Conservation (phyloP, 768 basidiomycete species). For the Tricholoma saponaceum region DNA sequence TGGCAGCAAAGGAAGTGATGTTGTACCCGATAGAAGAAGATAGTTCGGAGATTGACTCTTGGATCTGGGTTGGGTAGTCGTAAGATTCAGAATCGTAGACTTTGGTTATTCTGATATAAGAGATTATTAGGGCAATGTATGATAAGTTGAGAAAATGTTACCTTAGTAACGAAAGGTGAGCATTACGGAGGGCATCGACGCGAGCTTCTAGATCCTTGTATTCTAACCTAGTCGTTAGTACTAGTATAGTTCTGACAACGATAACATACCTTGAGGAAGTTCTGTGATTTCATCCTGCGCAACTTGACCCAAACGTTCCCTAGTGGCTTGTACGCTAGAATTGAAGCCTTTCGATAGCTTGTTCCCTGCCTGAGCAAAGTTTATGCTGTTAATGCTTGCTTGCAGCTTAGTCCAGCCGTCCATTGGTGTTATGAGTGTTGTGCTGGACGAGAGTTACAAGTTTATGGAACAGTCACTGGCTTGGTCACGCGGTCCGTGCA, state of each 20-base stretch:
- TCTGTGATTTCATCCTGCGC: conserved; percentile 94
- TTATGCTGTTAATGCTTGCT: conserved; percentile 57
- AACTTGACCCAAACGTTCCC: conserved; percentile 85
- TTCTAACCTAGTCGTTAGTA: conserved; percentile 44
- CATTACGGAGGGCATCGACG: conserved; percentile 84
- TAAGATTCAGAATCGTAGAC: conserved; percentile 88
- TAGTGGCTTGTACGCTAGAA: conserved; percentile 81
- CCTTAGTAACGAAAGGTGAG: conserved; percentile 79
- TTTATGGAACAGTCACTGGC: not conserved
- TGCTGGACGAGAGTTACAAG: not conserved
- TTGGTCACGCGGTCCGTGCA: conserved; percentile 1
- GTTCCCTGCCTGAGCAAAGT: conserved; percentile 70
- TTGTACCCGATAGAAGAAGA: conserved; percentile 67
- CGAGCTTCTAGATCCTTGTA: conserved; percentile 95
- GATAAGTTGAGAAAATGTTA: conserved; percentile 26
- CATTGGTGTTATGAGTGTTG: conserved; percentile 33
- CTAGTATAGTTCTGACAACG: not conserved
- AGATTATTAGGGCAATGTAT: not conserved
- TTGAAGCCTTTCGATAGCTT: conserved; percentile 78
- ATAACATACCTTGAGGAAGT: conserved; percentile 66
- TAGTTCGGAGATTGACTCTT: conserved; percentile 75
- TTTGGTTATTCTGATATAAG: conserved; percentile 63
- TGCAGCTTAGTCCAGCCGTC: conserved; percentile 68
- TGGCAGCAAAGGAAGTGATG: conserved; percentile 80
- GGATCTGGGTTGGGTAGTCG: conserved; percentile 87